Percentiles rank a stretch among this genome's conserved stretches.
These are phyloP conservation scores for Hypoxylon sp. DNA, from an alignment of 2,329 filamentous ascomycete genomes.

Conservation along the genomic window DNA sequence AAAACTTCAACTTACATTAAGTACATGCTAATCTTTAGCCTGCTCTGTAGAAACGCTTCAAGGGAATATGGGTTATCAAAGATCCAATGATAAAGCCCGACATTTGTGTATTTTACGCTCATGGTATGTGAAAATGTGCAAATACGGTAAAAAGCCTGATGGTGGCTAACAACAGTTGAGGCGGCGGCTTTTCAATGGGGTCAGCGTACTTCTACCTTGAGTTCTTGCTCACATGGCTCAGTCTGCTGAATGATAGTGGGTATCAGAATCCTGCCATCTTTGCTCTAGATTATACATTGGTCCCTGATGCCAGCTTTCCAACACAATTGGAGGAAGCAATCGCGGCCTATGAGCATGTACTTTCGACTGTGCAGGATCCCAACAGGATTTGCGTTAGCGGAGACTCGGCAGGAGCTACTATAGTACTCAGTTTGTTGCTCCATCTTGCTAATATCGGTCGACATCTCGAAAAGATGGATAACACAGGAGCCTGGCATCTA, in stretches of 20 bases:
- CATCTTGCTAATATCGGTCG: constrained; percentile 68
- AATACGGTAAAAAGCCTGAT: constrained; percentile 1
- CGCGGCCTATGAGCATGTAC: constrained; percentile 78
- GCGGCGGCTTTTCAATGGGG: constrained; percentile 87
- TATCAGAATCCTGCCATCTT: constrained; percentile 85
- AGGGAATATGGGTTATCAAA: constrained; percentile 78
- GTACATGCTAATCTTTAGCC: constrained; percentile 38
- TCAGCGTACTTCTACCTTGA: constrained; percentile 88
- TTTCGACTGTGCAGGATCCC: constrained; percentile 70
- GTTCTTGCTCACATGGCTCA: constrained; percentile 81
- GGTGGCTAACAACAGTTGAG: constrained; percentile 57
- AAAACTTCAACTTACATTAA: not conserved
- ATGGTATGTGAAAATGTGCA: constrained; percentile 74
- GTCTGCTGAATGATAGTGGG: constrained; percentile 73
- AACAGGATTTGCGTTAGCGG: constrained; percentile 79
- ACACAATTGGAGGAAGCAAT: constrained; percentile 79
- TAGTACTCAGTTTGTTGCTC: constrained; percentile 80
- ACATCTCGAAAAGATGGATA: constrained; percentile 50
- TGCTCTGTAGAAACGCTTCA: constrained; percentile 61
- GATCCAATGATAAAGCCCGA: constrained; percentile 75
- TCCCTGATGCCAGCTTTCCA: constrained; percentile 81
- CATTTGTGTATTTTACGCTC: constrained; percentile 84
- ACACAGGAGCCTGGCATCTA: constrained; percentile 55
- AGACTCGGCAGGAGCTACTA: constrained; percentile 83
- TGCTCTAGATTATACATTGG: constrained; percentile 83